Base-by-base conservation (phyloP, 768 basidiomycete species). In the Gloeostereum incarnatum region DNA sequence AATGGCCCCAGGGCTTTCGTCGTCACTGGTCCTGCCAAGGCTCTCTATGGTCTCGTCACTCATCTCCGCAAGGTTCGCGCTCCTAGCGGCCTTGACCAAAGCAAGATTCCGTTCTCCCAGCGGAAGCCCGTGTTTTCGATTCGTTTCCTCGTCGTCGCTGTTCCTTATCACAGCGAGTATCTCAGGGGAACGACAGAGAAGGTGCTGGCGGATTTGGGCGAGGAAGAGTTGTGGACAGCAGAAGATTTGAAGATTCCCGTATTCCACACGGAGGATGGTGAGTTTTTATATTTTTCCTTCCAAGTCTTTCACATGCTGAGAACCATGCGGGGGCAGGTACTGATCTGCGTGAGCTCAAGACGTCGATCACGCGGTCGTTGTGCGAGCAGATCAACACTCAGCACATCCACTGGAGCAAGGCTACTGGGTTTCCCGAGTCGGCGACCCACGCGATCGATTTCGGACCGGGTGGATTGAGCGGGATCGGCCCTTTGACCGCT, bases 371-470 rank as follows among this genome's bases (percentile, higher is more conserved):
- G 31, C 76, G 78, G 16, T 89, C 88, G 0, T 71, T 99, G 18
- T 92, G 84, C 59, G 87, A 92, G 46, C 92, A 94, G 56, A 91
- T 98, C 49, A 94, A 94, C 58, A 87, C 82, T 1, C 71, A 69
- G 22, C 86, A 89, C 9, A 92, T 99, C 47, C 86, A 96, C 63
- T 98, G 96, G 96, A 65, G 72, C 29, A 80, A 81, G 51, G 92
- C 92, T 4, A 93, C 89, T 23, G 65, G 78, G 44, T 94, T 98
- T 74, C 87, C 92, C 1, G 72, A 84, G 43, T 73, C 81, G 6
- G 90, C 92, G 0, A 98, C 93, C 3, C 96, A 99, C 57, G 84
- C 89, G 2, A 65, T 98, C 45, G 96, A 99, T 60, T 98, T 99
- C 50, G 96, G 96, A 38, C 90, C 96, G 1, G 94, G 96, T 44